Evolutionary conservation across 2,329 filamentous ascomycete genomes (phyloP).

Genomic region (Xylariomycetidae sp.): DNA sequence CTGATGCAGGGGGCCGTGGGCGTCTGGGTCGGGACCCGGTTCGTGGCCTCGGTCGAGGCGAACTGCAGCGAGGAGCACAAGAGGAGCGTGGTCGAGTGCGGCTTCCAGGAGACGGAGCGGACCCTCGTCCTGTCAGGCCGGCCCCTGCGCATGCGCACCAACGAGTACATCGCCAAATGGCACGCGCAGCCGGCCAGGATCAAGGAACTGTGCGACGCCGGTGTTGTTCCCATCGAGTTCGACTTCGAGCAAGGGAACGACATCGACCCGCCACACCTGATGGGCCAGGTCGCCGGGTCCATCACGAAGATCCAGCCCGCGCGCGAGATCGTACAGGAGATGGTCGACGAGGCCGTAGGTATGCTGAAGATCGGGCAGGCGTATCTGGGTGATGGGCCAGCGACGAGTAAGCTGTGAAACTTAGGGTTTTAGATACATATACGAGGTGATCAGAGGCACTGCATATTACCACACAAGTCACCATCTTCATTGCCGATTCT

Average conservation of each 20-base stretch:
- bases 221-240: slow-evolving; percentile 74
- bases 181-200: slow-evolving; percentile 72
- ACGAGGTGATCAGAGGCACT: slow-evolving; percentile 26
- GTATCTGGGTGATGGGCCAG: slow-evolving; percentile 44
- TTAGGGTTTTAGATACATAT: too few species aligned
- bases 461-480: too few species aligned
- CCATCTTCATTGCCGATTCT: too few species aligned
- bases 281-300: slow-evolving; percentile 87
- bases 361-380: slow-evolving; percentile 58
- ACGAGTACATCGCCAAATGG: slow-evolving; percentile 81
- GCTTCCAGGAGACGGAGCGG: slow-evolving; percentile 72
- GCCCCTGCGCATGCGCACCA: slow-evolving; percentile 74
- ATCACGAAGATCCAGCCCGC: slow-evolving; percentile 78
- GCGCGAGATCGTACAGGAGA: slow-evolving; percentile 78
- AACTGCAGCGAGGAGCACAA: slow-evolving; percentile 80
- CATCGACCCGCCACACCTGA: slow-evolving; percentile 80
- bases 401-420: slow-evolving; percentile 38
- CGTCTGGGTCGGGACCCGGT: slow-evolving; percentile 92
- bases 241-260: slow-evolving; percentile 81
- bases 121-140: slow-evolving; percentile 80
- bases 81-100: slow-evolving; percentile 73
- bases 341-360: slow-evolving; percentile 72
- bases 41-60: slow-evolving; percentile 79
- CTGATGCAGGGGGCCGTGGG: slow-evolving; percentile 85
- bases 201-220: slow-evolving; percentile 67